These are phyloP conservation scores for Boletellus sp. DNA, from an alignment of 768 basidiomycete genomes.

Conservation along the genomic window DNA sequence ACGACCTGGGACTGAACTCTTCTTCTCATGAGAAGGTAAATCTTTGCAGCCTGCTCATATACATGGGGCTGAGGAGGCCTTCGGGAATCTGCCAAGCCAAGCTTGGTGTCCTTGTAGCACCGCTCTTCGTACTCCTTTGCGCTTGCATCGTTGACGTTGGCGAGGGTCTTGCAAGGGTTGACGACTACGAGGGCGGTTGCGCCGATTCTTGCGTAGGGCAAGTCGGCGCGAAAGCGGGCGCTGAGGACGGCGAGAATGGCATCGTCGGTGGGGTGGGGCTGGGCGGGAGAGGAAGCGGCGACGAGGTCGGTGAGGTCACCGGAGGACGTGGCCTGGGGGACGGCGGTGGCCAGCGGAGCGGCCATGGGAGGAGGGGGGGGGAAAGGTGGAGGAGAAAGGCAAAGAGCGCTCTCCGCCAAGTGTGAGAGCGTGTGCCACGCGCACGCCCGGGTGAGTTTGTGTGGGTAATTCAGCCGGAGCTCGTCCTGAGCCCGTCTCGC, in stretches of 20 bases:
- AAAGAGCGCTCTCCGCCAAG: neutral
- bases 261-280: slow-evolving; percentile 54
- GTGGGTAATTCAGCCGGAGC: no score
- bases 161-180: slow-evolving; percentile 58
- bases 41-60: slow-evolving; percentile 59
- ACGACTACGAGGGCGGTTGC: slow-evolving; percentile 50
- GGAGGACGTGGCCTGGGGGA: slow-evolving; percentile 39
- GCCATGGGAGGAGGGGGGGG: slow-evolving; percentile 35
- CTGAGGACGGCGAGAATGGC: slow-evolving; percentile 51
- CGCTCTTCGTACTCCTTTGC: slow-evolving; percentile 56
- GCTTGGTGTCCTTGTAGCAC: slow-evolving; percentile 50
- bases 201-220: slow-evolving; percentile 51
- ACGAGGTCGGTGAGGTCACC: slow-evolving; percentile 50
- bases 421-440: slow-evolving; percentile 3
- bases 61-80: slow-evolving; percentile 52
- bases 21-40: slow-evolving; percentile 57
- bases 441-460: neutral
- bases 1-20: slow-evolving; percentile 52
- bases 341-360: slow-evolving; percentile 29
- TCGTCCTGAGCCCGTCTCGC: no score
- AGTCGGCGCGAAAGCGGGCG: slow-evolving; percentile 55
- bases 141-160: slow-evolving; percentile 53
- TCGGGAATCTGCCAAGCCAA: slow-evolving; percentile 35
- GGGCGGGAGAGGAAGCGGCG: slow-evolving; percentile 34
- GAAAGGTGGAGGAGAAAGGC: slow-evolving; percentile 7